Base-by-base conservation (phyloP, 306 rosid genomes). In the Vigna mungo region DNA sequence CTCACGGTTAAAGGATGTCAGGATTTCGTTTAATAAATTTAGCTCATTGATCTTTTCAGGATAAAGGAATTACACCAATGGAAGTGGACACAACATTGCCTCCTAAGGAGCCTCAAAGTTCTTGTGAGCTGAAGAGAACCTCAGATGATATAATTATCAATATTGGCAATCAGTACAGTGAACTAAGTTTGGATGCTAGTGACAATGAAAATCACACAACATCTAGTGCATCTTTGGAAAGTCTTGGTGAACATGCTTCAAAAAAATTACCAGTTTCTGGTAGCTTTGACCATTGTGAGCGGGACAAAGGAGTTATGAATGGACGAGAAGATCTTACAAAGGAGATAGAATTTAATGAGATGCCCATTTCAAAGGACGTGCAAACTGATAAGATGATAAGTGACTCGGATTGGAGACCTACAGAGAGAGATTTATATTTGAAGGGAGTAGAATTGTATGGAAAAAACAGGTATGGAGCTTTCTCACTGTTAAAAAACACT, bases 381-480 rank as follows among this genome's bases (percentile, higher is more conserved):
- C 78, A 84, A 65, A 73, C 68, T 76, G 76, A 84, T 63, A 80
- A 68, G 63, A 58, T 58, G 60, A 65, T 49, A 27, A 76, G 71
- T 64, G 66, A 68, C 65, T 81, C 85, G 25, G 82, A 80, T 55
- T 94, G 97, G 98, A 88, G 84, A 82, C 86, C 83, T 65, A 68
- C 89, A 67, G 98, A 94, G 84, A 90, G 85, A 74, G 97, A 94
- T 9, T 63, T 92, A 25, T 90, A 85, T 80, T 56, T 77, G 86
- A 90, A 92, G 83, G 98, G 98, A 69, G 59, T 89, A 66, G 96
- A 90, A 88, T 89, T 94, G 68, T 94, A 92, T 85, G 98, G 96
- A 78, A 90, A 85, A 88, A 90, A 90, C 78, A 92, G 96, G 97
- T 90, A 85, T 44, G 47, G 4, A 25, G 46, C 48, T 72, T 36